Evolutionary conservation across 768 basidiomycete species (phyloP).

Genomic region (Russula ochroleuca): DNA sequence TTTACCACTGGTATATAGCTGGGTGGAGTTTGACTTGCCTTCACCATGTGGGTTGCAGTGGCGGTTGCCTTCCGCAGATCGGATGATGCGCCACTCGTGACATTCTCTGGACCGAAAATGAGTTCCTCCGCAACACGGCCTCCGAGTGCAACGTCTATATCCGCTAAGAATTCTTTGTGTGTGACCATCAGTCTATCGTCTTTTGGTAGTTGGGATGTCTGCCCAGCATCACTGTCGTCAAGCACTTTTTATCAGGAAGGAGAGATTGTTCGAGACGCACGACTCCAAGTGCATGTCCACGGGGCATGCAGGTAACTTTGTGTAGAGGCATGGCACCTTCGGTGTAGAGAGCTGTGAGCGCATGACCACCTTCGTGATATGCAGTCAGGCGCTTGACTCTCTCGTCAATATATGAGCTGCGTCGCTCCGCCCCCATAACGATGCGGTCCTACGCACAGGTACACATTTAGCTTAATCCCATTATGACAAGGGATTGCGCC

Average conservation of each 20-base stretch:
- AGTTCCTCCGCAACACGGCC: constrained; percentile 94
- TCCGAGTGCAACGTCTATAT: constrained; percentile 90
- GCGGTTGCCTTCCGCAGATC: constrained; percentile 79
- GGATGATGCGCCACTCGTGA: constrained; percentile 89
- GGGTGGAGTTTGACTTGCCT: constrained; percentile 49
- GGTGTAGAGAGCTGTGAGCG: constrained; percentile 91
- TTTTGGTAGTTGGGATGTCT: constrained; percentile 75
- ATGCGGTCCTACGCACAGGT: constrained; percentile 66
- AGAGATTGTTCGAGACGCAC: constrained; percentile 44
- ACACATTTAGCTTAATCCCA: neutral
- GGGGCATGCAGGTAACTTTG: constrained; percentile 96
- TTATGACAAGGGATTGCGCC: constrained; percentile 9
- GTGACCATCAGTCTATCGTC: constrained; percentile 70
- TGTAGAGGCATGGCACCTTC: constrained; percentile 95
- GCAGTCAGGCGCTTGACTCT: constrained; percentile 87
- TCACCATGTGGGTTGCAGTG: constrained; percentile 83
- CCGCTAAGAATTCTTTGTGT: constrained; percentile 68
- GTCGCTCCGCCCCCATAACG: constrained; percentile 93
- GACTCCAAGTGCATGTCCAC: constrained; percentile 87
- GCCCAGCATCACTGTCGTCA: neutral
- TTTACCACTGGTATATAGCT: neutral
- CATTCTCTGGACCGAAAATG: constrained; percentile 80
- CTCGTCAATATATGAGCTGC: constrained; percentile 82
- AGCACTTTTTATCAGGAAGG: neutral
- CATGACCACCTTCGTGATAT: constrained; percentile 97